Base-by-base conservation (phyloP, 441 rosid species). In the Mallotus repandus region DNA sequence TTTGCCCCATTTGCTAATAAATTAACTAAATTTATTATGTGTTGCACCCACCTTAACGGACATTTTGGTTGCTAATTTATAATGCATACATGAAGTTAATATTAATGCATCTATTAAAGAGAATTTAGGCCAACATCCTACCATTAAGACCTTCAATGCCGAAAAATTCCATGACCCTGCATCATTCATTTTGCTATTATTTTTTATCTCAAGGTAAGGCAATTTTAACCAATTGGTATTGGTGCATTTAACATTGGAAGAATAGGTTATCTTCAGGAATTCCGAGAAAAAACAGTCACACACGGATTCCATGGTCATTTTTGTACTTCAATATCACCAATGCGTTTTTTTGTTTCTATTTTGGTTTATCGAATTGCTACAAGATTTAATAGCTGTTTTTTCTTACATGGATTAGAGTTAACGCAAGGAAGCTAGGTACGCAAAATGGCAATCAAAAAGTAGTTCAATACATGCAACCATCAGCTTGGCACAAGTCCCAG, bases 71-170 rank as follows among this genome's bases (percentile, higher is more conserved):
- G 69, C 60, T 46, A 77, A 63, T 71, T 62, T 38, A 48, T 10
- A 15, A 73, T 70, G 45, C 15, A 19, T n/a, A 6, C 16, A 54
- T 59, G 16, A 35, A 41, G 55, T 52, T 19, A 41, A 32, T 19
- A 50, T 35, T 35, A 22, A 32, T 16, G 74, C 69, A 63, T 78
- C 52, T 14, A 55, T 54, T 50, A 12, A 72, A 60, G 74, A 58
- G 79, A 77, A 78, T 76, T 65, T 72, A 76, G 79, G 78, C 77
- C 76, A 66, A 77, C 79, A 78, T 81, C 76, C 76, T 7, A 38
- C 75, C 60, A 69, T 74, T 63, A 69, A 66, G 67, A 75, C 63
- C 81, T 68, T 70, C 70, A 68, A 64, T 70, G 68, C 63, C 74
- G 60, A 10, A 50, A 52, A 55, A 35, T 76, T 67, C 80, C 60